Evolutionary conservation across 805 yeast genomes (phyloP), one percentile per base, ranked within the genome.

Genomic region (Ogataea nakhonphanomensis): DNA sequence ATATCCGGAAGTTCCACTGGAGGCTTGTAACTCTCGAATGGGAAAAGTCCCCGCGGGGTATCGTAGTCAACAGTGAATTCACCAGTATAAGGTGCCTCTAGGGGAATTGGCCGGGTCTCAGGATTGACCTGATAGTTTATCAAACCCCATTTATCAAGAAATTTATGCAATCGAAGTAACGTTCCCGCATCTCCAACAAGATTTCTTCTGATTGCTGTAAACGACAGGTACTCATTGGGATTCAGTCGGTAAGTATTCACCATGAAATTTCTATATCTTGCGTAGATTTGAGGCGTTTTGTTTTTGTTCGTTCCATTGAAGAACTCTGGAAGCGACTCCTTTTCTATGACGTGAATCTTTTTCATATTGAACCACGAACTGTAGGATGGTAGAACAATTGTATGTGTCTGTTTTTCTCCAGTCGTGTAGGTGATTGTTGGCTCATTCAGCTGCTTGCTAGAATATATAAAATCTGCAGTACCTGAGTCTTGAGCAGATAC

Each of bases 161-260:
- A 89, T 37, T 81, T 73, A 57, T 87, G 95, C 7, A 90, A 79
- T 48, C 96, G 77, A 71, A 89, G 76, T 45, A 90, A 74, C 0
- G 96, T 78, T 2, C 95, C 91, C 6, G 88, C 95, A 66, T 90
- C 97, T 41, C 96, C 95, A 10, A 87, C 89, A 42, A 90, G 71
- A 51, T 87, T 87, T 53, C 97, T 79, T 59, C 98, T 79, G 41
- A 89, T 84, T 0, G 96, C 95, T 0, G 97, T 90, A 43, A 87
- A 79, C 0, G 96, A 85, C 29, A 90, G 67, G 55, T 86, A 89
- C 60, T 90, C 96, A 53, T 83, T 83, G 15, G 96, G 96, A 50
- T 90, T 87, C 49, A 90, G 65, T 49, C 97, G 69, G 59, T 88
- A 90, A 9, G 95, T 78, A 62, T 89, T 87, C 30, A 90, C 70